Conservation (phyloP, 2,329 filamentous ascomycete species). For the Cladosporium sp. region DNA sequence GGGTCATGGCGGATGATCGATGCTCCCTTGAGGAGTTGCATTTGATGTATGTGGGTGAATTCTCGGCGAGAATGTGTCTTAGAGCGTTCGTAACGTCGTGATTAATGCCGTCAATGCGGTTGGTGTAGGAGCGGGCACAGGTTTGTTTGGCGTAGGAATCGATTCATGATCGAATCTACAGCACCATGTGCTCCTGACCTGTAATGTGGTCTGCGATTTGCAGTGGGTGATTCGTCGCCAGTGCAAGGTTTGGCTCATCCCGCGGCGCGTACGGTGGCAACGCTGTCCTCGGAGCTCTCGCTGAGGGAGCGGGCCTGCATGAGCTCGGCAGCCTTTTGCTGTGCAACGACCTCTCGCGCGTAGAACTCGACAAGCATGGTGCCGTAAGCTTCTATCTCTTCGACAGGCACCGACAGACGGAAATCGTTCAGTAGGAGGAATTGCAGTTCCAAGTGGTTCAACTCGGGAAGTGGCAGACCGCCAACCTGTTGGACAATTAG, state of each 20-base stretch:
- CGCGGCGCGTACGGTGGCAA: conserved; percentile 23
- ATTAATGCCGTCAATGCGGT: background rate
- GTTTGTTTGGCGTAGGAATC: background rate
- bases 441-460: conserved; percentile 94
- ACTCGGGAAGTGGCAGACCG: conserved; percentile 80
- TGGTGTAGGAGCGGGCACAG: background rate
- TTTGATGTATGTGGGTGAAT: too few species aligned
- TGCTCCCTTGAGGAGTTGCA: too few species aligned
- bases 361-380: conserved; percentile 99
- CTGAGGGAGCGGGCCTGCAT: conserved; percentile 24
- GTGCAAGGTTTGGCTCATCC: background rate
- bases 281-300: conserved; percentile 28
- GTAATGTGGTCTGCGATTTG: too few species aligned
- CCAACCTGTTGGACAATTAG: conserved; percentile 61
- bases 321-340: conserved; percentile 41
- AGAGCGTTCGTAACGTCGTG: background rate
- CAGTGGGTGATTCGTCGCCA: too few species aligned
- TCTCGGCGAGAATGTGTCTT: too few species aligned
- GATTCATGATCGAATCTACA: background rate
- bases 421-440: conserved; percentile 96
- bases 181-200: too few species aligned
- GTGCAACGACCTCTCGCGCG: conserved; percentile 75
- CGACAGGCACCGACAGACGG: conserved; percentile 82
- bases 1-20: too few species aligned
- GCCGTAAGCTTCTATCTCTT: conserved; percentile 93